Conservation (phyloP, 192 early-diverging fungal species). For the Anaeromyces robustus region DNA sequence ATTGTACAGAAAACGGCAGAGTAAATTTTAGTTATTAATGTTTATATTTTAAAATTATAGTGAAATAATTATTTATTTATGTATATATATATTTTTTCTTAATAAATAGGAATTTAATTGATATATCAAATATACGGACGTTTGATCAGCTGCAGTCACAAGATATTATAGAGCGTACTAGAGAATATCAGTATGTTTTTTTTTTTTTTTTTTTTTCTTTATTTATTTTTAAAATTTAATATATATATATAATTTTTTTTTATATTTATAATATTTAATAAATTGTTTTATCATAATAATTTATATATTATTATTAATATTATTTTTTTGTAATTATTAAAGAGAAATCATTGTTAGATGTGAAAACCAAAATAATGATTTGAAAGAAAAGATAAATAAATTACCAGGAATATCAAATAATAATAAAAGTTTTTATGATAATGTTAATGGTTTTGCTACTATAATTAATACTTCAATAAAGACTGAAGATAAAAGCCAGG, state of each 20-base stretch:
- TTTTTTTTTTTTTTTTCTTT: background rate
- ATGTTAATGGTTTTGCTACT: background rate
- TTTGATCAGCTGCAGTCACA: background rate
- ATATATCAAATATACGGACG: background rate
- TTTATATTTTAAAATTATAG: too few species aligned
- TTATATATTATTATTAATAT: too few species aligned
- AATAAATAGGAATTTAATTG: background rate
- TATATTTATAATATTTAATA: too few species aligned
- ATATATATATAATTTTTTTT: too few species aligned
- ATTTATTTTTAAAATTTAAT: too few species aligned
- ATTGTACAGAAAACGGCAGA: background rate
- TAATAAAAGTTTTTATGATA: background rate
- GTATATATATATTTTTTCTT: background rate
- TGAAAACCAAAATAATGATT: background rate
- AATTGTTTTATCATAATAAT: too few species aligned
- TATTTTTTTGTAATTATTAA: background rate
- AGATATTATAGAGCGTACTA: background rate
- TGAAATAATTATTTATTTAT: too few species aligned
- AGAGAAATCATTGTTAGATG: background rate
- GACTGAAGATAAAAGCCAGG: background rate
- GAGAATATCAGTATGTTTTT: background rate
- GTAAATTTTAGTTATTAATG: background rate
- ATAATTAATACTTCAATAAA: background rate
- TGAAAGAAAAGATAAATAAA: background rate
- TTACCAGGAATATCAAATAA: background rate